A percentile compares a stretch with the other conserved stretches of the same genome.
These are phyloP conservation scores for Nelumbo lutea DNA, from an alignment of 164 flowering plant species.

Conservation along the genomic window DNA sequence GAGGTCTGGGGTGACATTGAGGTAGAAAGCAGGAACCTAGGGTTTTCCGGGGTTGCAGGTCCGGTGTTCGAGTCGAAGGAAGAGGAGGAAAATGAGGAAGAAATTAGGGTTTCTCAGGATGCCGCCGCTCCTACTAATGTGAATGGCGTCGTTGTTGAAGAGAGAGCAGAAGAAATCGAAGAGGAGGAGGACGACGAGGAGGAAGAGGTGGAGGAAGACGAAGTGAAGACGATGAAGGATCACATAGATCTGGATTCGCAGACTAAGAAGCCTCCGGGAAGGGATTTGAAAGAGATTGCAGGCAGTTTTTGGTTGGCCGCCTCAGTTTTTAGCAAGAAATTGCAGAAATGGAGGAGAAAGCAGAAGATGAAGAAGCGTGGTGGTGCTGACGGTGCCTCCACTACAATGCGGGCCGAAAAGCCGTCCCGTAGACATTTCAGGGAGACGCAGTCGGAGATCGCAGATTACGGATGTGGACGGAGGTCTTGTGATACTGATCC, in stretches of 20 bases:
- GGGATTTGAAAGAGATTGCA: constrained; percentile 61
- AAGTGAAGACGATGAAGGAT: constrained; percentile 79
- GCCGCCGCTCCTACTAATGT: constrained; percentile 5
- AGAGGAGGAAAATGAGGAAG: constrained; percentile 15
- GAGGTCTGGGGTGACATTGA: constrained; percentile 18
- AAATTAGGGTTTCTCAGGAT: constrained; percentile 31
- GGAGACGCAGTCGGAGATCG: constrained; percentile 80
- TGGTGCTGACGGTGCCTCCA: constrained; percentile 22
- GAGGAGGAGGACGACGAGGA: constrained; percentile 16
- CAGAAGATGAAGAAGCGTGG: constrained; percentile 51
- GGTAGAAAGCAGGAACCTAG: constrained; percentile 32
- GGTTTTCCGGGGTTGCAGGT: constrained; percentile 29
- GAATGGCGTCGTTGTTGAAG: constrained; percentile 20
- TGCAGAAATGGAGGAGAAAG: constrained; percentile 79
- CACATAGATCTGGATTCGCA: constrained; percentile 74
- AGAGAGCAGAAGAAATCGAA: constrained; percentile 5
- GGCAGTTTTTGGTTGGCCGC: constrained; percentile 77
- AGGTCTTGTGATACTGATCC: constrained; percentile 62
- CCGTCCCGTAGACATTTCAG: constrained; percentile 41
- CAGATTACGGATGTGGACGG: constrained; percentile 83
- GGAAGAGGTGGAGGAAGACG: constrained; percentile 29
- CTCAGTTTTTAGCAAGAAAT: constrained; percentile 77
- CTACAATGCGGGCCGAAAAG: constrained; percentile 41
- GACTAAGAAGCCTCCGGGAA: constrained; percentile 38
- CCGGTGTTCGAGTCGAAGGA: constrained; percentile 32